These are phyloP conservation scores for Maudiozyma turicensis DNA, from an alignment of 805 yeast genomes.

Conservation along the genomic window DNA sequence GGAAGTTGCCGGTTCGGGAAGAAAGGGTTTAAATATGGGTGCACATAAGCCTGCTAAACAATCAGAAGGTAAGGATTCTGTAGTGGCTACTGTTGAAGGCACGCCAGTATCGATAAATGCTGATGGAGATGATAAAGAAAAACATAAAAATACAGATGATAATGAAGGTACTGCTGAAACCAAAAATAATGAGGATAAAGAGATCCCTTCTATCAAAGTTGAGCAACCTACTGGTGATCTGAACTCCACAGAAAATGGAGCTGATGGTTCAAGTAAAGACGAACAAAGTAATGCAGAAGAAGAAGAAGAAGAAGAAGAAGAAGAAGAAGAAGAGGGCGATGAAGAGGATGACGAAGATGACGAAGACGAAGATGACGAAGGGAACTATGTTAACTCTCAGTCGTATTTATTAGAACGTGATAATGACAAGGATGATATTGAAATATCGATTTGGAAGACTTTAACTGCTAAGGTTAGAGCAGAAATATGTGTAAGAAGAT, in stretches of 20 bases:
- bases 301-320: slow-evolving; percentile 18
- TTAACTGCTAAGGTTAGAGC: slow-evolving; percentile 72
- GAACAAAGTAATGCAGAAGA: slow-evolving; percentile 13
- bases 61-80: slow-evolving; percentile 6
- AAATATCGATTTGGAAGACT: slow-evolving; percentile 75
- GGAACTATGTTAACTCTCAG: slow-evolving; percentile 34
- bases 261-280: slow-evolving; percentile 2
- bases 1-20: slow-evolving; percentile 29
- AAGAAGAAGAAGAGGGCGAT: slow-evolving; percentile 17
- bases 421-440: slow-evolving; percentile 59
- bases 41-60: slow-evolving; percentile 24
- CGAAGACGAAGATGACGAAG: slow-evolving; percentile 38
- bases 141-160: slow-evolving; percentile 8
- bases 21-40: slow-evolving; percentile 30
- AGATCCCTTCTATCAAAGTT: neutral
- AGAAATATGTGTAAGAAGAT: slow-evolving; percentile 58
- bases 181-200: slow-evolving; percentile 10
- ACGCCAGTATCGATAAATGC: neutral
- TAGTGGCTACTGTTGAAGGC: neutral
- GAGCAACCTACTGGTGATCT: slow-evolving; percentile 2
- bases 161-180: neutral
- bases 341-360: slow-evolving; percentile 27
- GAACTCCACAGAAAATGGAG: neutral
- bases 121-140: neutral
- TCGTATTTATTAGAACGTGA: slow-evolving; percentile 41